Evolutionary conservation across 73 alveolate genomes (phyloP).

Genomic region (Tetrahymena elliotti): DNA sequence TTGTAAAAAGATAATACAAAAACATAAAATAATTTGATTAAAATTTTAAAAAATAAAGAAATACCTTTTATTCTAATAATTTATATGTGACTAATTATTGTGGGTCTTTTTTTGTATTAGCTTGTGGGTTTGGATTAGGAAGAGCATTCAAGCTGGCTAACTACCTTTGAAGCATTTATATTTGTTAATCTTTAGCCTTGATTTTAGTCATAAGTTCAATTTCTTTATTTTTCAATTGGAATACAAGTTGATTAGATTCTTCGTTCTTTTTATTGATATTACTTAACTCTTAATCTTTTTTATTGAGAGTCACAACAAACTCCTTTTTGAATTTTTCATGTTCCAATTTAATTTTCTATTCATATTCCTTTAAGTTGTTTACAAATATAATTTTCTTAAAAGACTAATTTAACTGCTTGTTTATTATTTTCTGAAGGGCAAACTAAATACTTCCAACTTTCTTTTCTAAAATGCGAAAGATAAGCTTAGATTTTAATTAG

Average conservation of each 20-base stretch:
- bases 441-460: slow-evolving; percentile 5
- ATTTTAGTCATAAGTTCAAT: background rate
- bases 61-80: slow-evolving; percentile 2
- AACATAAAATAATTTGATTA: slow-evolving; percentile 1
- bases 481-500: slow-evolving; percentile 3
- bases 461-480: background rate
- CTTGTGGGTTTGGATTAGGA: background rate
- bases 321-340: background rate
- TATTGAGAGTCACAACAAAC: background rate
- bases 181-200: background rate
- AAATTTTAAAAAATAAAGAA: background rate
- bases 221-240: background rate
- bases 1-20: background rate
- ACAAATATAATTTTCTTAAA: background rate
- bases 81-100: background rate
- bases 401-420: background rate
- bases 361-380: background rate
- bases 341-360: background rate
- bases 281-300: background rate
- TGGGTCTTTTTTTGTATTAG: background rate
- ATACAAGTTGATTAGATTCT: background rate
- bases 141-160: background rate
- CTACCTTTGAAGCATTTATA: background rate
- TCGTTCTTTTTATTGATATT: background rate
- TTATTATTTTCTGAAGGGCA: background rate